Percentiles rank a stretch among this genome's conserved stretches.
Conservation (phyloP, 2,329 filamentous ascomycete genomes). For the Colletotrichum noveboracense region DNA sequence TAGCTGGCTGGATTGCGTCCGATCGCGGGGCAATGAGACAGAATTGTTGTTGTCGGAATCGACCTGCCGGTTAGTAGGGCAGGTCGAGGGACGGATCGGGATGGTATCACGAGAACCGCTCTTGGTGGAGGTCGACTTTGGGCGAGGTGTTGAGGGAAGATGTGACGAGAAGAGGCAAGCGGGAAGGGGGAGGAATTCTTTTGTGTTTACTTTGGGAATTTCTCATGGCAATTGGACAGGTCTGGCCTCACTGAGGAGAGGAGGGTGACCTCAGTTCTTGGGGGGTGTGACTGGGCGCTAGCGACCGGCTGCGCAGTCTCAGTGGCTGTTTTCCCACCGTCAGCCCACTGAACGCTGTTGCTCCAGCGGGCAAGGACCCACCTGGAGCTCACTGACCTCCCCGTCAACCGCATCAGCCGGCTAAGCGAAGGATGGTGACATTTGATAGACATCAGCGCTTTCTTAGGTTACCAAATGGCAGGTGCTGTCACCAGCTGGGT, state of each 20-base stretch:
- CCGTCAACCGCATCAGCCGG: neutral
- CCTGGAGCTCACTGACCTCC: neutral
- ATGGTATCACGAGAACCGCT: slow-evolving; percentile 1
- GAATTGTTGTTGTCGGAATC: neutral
- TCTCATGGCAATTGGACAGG: neutral
- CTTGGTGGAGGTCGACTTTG: neutral
- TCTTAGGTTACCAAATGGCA: neutral
- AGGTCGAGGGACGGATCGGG: neutral
- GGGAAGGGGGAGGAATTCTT: slow-evolving; percentile 11
- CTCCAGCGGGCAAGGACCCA: neutral
- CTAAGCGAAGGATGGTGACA: slow-evolving; percentile 11
- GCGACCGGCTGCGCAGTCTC: neutral
- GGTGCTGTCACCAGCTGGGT: neutral
- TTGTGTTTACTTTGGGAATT: slow-evolving; percentile 22
- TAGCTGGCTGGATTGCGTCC: neutral
- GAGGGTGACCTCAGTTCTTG: neutral
- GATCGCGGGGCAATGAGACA: slow-evolving; percentile 4
- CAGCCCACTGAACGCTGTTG: neutral
- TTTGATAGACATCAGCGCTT: neutral
- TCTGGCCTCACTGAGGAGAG: neutral
- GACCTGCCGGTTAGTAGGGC: neutral
- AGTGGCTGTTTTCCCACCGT: neutral
- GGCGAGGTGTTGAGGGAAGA: slow-evolving; percentile 1
- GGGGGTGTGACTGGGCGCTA: slow-evolving; percentile 3
- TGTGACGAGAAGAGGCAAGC: slow-evolving; percentile 2